A percentile compares a stretch with the other conserved stretches of the same genome.
Conservation (phyloP, 2,329 filamentous ascomycete genomes). For the Beauveria asiatica region DNA sequence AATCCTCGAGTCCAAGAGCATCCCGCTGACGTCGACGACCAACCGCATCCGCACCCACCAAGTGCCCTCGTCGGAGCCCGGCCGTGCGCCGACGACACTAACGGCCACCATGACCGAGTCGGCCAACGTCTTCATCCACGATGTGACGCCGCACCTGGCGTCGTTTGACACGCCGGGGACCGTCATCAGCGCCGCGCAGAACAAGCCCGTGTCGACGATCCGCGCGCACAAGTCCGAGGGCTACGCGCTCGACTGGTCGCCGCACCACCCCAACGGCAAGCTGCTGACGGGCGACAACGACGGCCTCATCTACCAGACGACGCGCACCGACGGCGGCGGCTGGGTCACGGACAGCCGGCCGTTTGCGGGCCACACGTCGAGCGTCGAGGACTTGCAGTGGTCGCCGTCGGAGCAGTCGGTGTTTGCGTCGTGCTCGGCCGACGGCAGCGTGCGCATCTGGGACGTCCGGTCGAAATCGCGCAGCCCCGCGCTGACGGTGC, state of each 20-base stretch:
- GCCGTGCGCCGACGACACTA: constrained; percentile 68
- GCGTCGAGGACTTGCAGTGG: constrained; percentile 95
- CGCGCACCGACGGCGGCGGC: constrained; percentile 75
- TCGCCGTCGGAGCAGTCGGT: constrained; percentile 87
- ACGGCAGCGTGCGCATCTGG: constrained; percentile 94
- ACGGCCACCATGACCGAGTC: constrained; percentile 92
- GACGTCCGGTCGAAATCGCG: constrained; percentile 86
- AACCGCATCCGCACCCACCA: constrained; percentile 91
- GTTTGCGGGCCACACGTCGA: constrained; percentile 75
- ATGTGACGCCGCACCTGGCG: constrained; percentile 80
- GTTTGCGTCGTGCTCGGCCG: constrained; percentile 87
- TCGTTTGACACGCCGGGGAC: constrained; percentile 87
- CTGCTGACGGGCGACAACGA: constrained; percentile 87
- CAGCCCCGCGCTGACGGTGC: constrained; percentile 77
- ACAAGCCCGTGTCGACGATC: constrained; percentile 80
- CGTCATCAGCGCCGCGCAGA: constrained; percentile 69
- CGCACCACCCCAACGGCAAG: constrained; percentile 65
- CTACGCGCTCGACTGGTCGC: constrained; percentile 96
- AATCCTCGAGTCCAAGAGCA: constrained; percentile 85
- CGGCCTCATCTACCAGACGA: constrained; percentile 82
- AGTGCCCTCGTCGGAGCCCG: constrained; percentile 60
- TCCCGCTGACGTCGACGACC: constrained; percentile 78
- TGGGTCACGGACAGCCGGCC: constrained; percentile 81
- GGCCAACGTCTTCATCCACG: constrained; percentile 81
- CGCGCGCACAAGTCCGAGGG: constrained; percentile 89